Evolutionary conservation across 208 protist genomes (phyloP).

Genomic region (Acanthamoeba sp.): DNA sequence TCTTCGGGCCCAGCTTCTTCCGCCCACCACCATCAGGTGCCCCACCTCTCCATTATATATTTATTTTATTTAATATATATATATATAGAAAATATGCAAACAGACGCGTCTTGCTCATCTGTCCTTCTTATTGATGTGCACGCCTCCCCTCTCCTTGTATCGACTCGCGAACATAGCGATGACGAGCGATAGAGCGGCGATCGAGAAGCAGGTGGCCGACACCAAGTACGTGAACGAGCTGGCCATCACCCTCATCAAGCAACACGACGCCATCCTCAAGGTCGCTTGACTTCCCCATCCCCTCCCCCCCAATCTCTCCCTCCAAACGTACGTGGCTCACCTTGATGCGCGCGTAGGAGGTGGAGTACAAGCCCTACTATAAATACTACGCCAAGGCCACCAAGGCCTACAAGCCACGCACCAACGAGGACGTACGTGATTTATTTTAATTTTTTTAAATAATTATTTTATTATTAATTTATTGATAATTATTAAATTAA

Average conservation of each 20-base stretch:
- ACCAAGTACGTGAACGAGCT: background rate
- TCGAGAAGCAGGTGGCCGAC: conserved; percentile 19
- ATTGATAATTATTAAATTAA: too few species aligned
- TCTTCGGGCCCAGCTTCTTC: conserved; percentile 20
- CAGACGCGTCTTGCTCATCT: too few species aligned
- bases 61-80: background rate
- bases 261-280: background rate
- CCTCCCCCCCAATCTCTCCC: too few species aligned
- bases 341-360: background rate
- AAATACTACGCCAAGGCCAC: background rate
- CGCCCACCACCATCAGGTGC: background rate
- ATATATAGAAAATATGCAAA: too few species aligned
- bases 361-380: conserved; percentile 33
- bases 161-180: background rate
- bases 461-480: too few species aligned
- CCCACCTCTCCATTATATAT: background rate
- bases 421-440: background rate
- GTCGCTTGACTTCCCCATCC: background rate
- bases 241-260: conserved; percentile 16
- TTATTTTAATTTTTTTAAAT: background rate
- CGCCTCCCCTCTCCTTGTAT: background rate
- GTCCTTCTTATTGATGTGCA: too few species aligned
- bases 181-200: background rate
- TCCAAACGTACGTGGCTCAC: too few species aligned
- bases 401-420: conserved; percentile 27